Evolutionary conservation across 345 rosid species (phyloP).

Genomic region (Eucalyptus cladocalyx): DNA sequence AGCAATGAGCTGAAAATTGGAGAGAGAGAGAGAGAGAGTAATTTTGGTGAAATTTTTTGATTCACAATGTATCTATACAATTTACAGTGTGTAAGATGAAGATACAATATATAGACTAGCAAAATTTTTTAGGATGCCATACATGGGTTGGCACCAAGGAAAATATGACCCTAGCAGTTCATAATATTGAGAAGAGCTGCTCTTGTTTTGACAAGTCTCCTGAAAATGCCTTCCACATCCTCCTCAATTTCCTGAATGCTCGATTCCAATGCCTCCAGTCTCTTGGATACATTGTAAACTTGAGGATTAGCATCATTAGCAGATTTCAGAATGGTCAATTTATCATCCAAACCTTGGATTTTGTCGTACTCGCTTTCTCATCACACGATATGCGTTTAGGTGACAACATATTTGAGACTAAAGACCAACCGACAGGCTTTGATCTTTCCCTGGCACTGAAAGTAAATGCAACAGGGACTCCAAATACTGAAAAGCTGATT

Average conservation of each 20-base stretch:
- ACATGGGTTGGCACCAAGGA: background rate
- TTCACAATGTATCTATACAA: background rate
- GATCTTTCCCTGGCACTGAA: background rate
- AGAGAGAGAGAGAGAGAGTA: too few relatives aligned
- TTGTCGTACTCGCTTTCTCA: background rate
- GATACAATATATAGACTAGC: background rate
- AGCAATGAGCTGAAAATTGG: background rate
- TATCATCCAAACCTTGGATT: background rate
- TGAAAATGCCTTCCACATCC: constrained; percentile 20
- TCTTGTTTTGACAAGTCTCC: constrained; percentile 25
- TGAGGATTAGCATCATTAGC: background rate
- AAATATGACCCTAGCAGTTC: background rate
- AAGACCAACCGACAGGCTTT: background rate
- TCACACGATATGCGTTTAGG: background rate
- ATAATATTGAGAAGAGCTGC: constrained; percentile 27
- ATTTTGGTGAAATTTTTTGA: background rate
- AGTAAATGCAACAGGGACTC: background rate
- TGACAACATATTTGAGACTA: background rate
- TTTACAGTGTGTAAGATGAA: background rate
- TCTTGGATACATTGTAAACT: background rate
- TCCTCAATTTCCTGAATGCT: constrained; percentile 21
- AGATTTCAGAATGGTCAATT: background rate
- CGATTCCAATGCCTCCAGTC: constrained; percentile 12
- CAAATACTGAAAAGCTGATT: background rate
- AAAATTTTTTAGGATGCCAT: background rate